Evolutionary conservation across 768 basidiomycete species (phyloP).

Genomic region (Pleurotus eryngii): DNA sequence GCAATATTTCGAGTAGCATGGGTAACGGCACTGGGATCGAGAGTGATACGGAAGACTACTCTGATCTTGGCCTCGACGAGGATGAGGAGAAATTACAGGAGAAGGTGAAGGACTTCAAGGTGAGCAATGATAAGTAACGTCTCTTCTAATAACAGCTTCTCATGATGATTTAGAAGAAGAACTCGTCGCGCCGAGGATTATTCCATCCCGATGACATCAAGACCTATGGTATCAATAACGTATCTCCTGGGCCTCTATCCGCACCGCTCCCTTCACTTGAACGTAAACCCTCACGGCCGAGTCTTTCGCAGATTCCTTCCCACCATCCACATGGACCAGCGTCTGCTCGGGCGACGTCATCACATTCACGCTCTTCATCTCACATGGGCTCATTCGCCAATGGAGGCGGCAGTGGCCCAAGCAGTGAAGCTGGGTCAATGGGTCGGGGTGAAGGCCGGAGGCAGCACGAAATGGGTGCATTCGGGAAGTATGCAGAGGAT

Average conservation of each 20-base stretch:
- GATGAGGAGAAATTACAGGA: slow-evolving; percentile 64
- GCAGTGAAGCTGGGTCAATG: slow-evolving; percentile 37
- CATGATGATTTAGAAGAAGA: slow-evolving; percentile 51
- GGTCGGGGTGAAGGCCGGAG: slow-evolving; percentile 64
- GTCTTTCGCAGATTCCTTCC: slow-evolving; percentile 41
- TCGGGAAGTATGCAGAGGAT: slow-evolving; percentile 84
- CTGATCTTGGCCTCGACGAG: slow-evolving; percentile 80
- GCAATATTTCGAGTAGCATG: not conserved
- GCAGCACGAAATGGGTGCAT: slow-evolving; percentile 55
- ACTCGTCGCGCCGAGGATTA: slow-evolving; percentile 65
- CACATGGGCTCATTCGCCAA: slow-evolving; percentile 38
- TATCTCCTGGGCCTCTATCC: slow-evolving; percentile 57
- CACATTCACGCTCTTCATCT: slow-evolving; percentile 61
- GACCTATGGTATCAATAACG: slow-evolving; percentile 55
- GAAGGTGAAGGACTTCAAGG: slow-evolving; percentile 85
- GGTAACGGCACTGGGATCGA: not conserved
- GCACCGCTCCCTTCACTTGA: slow-evolving; percentile 61
- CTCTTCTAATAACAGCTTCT: not conserved
- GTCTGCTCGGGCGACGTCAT: slow-evolving; percentile 13
- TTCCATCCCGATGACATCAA: slow-evolving; percentile 91
- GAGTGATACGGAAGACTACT: slow-evolving; percentile 75
- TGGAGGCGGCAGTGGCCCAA: slow-evolving; percentile 29
- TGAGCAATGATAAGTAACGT: slow-evolving; percentile 23
- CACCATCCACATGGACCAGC: slow-evolving; percentile 13
- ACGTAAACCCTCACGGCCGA: slow-evolving; percentile 51